These are phyloP conservation scores for Ophidiomyces ophidiicola DNA, from an alignment of 2,329 filamentous ascomycete genomes.

Conservation along the genomic window DNA sequence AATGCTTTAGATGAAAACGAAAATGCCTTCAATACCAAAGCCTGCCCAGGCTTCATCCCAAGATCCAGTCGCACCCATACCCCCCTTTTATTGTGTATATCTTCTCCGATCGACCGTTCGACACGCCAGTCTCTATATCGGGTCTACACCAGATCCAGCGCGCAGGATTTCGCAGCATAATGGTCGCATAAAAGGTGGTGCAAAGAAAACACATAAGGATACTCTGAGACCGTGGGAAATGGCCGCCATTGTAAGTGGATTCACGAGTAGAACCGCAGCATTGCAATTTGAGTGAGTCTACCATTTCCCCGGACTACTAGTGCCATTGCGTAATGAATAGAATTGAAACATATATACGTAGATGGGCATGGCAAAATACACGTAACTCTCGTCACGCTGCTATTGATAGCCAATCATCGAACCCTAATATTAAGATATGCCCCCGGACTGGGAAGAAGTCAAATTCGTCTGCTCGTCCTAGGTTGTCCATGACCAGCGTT, in stretches of 20 bases:
- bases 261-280: conserved; percentile 74
- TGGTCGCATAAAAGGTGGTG: conserved; percentile 69
- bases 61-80: conserved; percentile 45
- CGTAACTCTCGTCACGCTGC: conserved; percentile 70
- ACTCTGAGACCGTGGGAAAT: conserved; percentile 80
- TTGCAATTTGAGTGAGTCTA: conserved; percentile 76
- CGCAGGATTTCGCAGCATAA: conserved; percentile 86
- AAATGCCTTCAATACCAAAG: background rate
- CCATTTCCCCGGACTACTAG: conserved; percentile 4
- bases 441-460: conserved; percentile 30
- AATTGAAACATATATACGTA: conserved; percentile 25
- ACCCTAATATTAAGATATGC: conserved; percentile 23
- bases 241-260: conserved; percentile 73
- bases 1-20: background rate
- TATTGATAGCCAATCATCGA: conserved; percentile 35
- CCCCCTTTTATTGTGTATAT: conserved; percentile 87
- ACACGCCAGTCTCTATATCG: conserved; percentile 64
- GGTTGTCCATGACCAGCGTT: conserved; percentile 52
- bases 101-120: conserved; percentile 71
- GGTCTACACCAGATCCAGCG: conserved; percentile 78
- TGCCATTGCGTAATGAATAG: conserved; percentile 1
- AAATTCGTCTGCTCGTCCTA: conserved; percentile 45
- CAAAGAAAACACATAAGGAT: conserved; percentile 56
- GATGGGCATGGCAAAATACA: conserved; percentile 86
- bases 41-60: background rate